A percentile compares a stretch with the other conserved stretches of the same genome.
phyloP scores from a whole-genome alignment of 306 rosid genomes.

The Acacia confusa region DNA sequence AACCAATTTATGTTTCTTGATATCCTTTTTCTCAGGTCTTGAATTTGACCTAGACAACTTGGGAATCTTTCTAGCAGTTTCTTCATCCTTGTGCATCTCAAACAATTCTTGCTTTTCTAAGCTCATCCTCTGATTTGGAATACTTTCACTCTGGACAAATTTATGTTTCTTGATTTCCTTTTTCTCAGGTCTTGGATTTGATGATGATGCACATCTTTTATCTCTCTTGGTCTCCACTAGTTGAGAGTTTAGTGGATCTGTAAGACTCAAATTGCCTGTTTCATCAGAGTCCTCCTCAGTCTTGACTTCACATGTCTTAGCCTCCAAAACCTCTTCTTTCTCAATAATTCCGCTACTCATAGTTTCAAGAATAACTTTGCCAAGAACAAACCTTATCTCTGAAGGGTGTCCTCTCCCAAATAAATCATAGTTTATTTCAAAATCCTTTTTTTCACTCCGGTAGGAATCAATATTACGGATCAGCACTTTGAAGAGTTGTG shows the following conservation, averaged over 20 bases:
- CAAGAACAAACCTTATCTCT: constrained; percentile 75
- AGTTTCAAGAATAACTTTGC: constrained; percentile 75
- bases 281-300: constrained; percentile 33
- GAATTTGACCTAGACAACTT: constrained; percentile 23
- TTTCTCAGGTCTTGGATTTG: constrained; percentile 14
- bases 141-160: constrained; percentile 29
- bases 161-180: constrained; percentile 43
- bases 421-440: constrained; percentile 51
- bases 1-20: constrained; percentile 49
- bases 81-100: constrained; percentile 21
- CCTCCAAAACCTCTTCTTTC: constrained; percentile 38
- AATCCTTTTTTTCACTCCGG: constrained; percentile 45
- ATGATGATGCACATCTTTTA: constrained; percentile 25
- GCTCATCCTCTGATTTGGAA: constrained; percentile 29
- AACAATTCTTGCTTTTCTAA: constrained; percentile 17
- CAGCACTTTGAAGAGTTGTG: constrained; percentile 53
- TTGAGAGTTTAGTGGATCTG: constrained; percentile 34
- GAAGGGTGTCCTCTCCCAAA: constrained; percentile 52
- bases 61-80: constrained; percentile 25
- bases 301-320: constrained; percentile 32
- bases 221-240: constrained; percentile 19
- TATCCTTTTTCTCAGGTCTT: constrained; percentile 26
- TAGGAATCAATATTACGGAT: constrained; percentile 38
- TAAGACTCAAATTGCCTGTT: constrained; percentile 24
- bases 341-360: constrained; percentile 46